Percentiles rank a stretch among this genome's conserved stretches.
phyloP scores from a whole-genome alignment of 140 eudicot genomes.

The Senecio squalidus region DNA sequence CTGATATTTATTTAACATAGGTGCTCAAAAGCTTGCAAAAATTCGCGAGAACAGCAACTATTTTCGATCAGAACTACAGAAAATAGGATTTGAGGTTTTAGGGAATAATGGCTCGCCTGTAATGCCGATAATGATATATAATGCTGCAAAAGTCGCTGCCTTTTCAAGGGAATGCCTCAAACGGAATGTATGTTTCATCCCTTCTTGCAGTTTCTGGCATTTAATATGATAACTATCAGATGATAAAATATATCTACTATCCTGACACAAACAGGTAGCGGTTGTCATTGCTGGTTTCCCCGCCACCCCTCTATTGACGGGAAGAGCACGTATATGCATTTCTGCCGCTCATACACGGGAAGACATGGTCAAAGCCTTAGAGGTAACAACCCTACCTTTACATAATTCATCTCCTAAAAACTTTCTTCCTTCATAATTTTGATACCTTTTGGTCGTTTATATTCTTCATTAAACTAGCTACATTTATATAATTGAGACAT shows the following conservation, averaged over 20 bases:
- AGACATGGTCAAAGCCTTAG: constrained; percentile 78
- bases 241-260: background rate
- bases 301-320: constrained; percentile 82
- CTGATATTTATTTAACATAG: constrained; percentile 28
- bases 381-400: constrained; percentile 39
- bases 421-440: background rate
- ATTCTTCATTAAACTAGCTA: background rate
- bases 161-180: constrained; percentile 90
- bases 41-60: constrained; percentile 94
- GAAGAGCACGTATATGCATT: constrained; percentile 92
- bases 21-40: constrained; percentile 86
- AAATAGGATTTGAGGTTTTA: constrained; percentile 91
- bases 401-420: background rate
- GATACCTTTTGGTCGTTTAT: background rate
- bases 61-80: constrained; percentile 79
- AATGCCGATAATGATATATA: constrained; percentile 93
- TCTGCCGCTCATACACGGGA: constrained; percentile 97
- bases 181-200: constrained; percentile 46
- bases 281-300: constrained; percentile 93
- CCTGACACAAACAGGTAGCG: constrained; percentile 48
- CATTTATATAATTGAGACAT: background rate
- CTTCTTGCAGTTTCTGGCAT: background rate
- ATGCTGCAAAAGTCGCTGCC: constrained; percentile 91
- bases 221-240: background rate
- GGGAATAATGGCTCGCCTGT: constrained; percentile 93